Evolutionary conservation across 1,284 basidiomycete species (phyloP), one percentile per base, ranked within the genome.

Genomic region (Clitocybe nebularis): DNA sequence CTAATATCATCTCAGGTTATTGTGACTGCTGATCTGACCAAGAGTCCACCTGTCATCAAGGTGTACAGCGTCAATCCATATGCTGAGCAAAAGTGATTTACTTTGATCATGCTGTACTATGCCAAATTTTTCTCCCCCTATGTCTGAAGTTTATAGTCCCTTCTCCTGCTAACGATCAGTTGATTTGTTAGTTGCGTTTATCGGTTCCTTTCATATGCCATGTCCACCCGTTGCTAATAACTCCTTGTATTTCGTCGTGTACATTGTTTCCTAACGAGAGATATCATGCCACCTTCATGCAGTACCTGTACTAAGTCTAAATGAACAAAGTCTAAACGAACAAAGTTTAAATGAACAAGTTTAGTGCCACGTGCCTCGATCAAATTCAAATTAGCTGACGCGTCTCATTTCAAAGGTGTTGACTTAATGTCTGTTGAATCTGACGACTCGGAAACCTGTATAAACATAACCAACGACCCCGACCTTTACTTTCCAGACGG

Each of bases 31-130:
- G 93, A 96, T 63, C 68, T 95, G 55, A 91, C 89, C 51, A 94
- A 93, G 77, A 92, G 87, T 53, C 93, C 93, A 41, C 93, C 93
- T 6, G 92, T 95, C 51, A 86, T 94, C 71, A 91, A 91, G 64
- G 91, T 93, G 43, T 90, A 89, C 71, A 89, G 86, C 56, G 87
- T 90, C 53, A 90, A 90, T 58, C 87, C 87, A 9, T 90, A 88
- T 62, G 81, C 87, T 26, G 72, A 72, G 46, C 61, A 60, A 43
- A 73, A 70, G 61, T 69, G 67, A 63, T 22, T 38, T 30, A 34
- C 24, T 34, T 23, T 43, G 30, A 36, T 43, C n/a, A n/a, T 26
- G 13, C 29, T 49, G 51, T 51, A 51, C 38, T 50, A 51, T 49
- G 50, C 20, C 37, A 30, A 41, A 13, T 30, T 40, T 40, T 35